Percentiles rank a stretch among this genome's conserved stretches.
Evolutionary conservation across 371 early-diverging fungal genomes (phyloP).

Genomic region (Mucor lusitanicus): DNA sequence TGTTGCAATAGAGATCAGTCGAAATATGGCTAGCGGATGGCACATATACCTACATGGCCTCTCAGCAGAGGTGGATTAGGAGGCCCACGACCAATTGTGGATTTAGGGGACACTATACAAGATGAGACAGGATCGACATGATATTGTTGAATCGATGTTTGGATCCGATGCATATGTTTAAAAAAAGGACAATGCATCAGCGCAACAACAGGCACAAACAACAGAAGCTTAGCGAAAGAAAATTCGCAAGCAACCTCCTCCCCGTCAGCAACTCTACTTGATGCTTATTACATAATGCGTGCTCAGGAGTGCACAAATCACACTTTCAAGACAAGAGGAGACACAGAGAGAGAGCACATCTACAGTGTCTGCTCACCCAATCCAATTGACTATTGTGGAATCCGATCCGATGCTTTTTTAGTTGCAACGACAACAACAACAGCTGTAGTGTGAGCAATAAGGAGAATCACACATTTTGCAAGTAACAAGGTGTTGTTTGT

Average conservation of each 20-base stretch:
- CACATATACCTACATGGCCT: no score
- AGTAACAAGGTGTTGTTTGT: background rate
- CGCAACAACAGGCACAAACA: background rate
- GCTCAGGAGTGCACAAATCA: background rate
- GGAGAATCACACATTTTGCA: background rate
- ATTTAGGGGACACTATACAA: background rate
- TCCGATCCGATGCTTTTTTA: background rate
- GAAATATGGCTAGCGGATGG: no score
- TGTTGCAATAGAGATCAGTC: no score
- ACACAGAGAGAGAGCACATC: background rate
- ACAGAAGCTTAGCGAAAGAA: background rate
- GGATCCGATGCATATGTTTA: background rate
- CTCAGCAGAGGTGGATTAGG: no score
- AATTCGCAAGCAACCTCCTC: background rate
- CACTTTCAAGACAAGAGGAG: background rate
- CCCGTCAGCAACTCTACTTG: background rate
- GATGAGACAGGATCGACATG: background rate
- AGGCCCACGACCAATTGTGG: background rate
- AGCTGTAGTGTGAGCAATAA: background rate
- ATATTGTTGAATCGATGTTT: background rate
- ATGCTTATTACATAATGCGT: background rate
- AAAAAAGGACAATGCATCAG: background rate
- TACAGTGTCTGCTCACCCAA: background rate
- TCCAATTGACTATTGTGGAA: background rate
- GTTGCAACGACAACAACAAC: background rate